phyloP scores from a whole-genome alignment of 352 stramenopile genomes.

The Blastocystis hominis region DNA sequence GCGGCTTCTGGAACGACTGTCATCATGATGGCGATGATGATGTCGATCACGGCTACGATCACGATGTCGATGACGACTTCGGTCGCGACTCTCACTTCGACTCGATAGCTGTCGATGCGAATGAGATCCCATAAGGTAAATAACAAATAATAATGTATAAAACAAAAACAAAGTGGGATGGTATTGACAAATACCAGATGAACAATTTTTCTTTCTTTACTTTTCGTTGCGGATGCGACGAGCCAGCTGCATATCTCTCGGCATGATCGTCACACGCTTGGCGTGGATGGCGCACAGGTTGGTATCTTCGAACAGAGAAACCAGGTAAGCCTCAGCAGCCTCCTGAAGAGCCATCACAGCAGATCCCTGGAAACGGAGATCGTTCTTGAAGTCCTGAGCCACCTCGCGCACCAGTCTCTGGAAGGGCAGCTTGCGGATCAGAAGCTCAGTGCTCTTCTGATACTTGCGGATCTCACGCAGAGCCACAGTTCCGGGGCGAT shows the following conservation, averaged over 20 bases:
- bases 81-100: not conserved
- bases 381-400: no score
- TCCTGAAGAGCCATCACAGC: no score
- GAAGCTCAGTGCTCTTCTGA: no score
- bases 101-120: not conserved
- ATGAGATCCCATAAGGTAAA: not conserved
- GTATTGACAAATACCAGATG: not conserved
- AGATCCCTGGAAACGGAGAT: conserved; percentile 25
- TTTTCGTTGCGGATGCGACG: not conserved
- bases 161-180: not conserved
- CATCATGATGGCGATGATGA: not conserved
- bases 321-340: no score
- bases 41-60: not conserved
- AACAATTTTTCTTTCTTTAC: not conserved
- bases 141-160: not conserved
- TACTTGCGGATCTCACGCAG: no score
- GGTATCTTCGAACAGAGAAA: no score
- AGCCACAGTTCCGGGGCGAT: no score
- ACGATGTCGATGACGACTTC: not conserved
- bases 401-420: no score
- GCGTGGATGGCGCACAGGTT: no score
- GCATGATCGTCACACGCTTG: no score
- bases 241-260: no score
- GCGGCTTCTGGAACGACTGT: not conserved
- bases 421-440: no score